phyloP scores from a whole-genome alignment of 1,284 basidiomycete species.

The Cryptococcus sp. region DNA sequence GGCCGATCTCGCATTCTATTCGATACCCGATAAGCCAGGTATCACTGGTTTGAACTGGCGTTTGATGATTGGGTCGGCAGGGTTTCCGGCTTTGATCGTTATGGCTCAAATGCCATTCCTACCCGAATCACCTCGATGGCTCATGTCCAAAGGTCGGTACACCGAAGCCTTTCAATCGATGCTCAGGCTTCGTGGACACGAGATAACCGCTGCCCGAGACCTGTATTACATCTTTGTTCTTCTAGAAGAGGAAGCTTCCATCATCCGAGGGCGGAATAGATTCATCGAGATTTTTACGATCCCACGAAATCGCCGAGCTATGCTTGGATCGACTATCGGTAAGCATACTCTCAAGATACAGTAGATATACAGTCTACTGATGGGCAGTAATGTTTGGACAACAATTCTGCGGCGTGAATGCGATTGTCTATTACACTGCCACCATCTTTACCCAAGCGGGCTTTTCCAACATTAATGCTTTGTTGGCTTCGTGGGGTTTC shows the following conservation, averaged over 20 bases:
- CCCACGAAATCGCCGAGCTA: conserved; percentile 65
- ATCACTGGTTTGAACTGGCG: conserved; percentile 42
- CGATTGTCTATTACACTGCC: conserved; percentile 35
- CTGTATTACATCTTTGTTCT: conserved; percentile 60
- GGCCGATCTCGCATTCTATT: conserved; percentile 19
- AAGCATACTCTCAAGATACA: too few species aligned
- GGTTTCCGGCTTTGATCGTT: conserved; percentile 44
- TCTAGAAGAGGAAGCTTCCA: conserved; percentile 57
- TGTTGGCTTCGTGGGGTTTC: conserved; percentile 62
- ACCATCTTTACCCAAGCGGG: conserved; percentile 61
- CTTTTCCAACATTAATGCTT: conserved; percentile 28
- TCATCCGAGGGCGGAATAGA: conserved; percentile 51
- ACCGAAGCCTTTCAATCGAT: conserved; percentile 61
- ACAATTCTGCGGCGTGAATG: too few species aligned
- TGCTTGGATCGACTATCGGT: too few species aligned
- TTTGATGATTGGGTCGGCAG: conserved; percentile 47
- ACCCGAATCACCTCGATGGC: conserved; percentile 62
- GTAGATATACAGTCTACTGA: too few species aligned
- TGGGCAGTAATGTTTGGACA: too few species aligned
- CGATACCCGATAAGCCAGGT: conserved; percentile 14
- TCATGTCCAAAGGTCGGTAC: conserved; percentile 63
- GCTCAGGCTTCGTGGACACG: conserved; percentile 58
- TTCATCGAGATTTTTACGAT: conserved; percentile 65
- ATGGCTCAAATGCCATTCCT: conserved; percentile 36
- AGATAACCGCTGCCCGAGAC: conserved; percentile 68